Evolutionary conservation across 345 rosid species (phyloP), one percentile per base, ranked within the genome.

Genomic region (Ceriops zippeliana): DNA sequence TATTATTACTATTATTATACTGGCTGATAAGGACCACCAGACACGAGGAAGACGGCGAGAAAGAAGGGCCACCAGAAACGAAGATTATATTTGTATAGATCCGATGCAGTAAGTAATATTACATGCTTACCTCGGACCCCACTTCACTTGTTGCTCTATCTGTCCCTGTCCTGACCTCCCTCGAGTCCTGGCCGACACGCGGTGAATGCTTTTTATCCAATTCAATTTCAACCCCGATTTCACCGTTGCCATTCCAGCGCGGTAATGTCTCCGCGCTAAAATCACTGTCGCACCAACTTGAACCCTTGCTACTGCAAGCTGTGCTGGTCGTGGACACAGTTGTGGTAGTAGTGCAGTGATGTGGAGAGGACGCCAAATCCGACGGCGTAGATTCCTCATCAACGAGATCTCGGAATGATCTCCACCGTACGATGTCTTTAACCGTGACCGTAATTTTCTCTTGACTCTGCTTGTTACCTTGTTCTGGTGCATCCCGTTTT

Each of bases 251-350:
- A 32, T 82, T 46, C 86, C 86, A 83, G 32, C 73, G 69, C 28
- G 86, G 89, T 75, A 86, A 85, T 81, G 70, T 79, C 42, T 91
- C 97, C 21, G 83, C 67, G 7, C 91, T 86, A 49, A 84, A 86
- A 73, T 91, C 95, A 11, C 95, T 89, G 52, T 86, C 97, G 38
- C 92, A 88, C 97, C 97, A 93, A 69, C 97, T 93, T 30, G 92
- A 89, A 27, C 80, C 77, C 24, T 71, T 76, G 28, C 70, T 58
- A 13, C 70, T 75, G 27, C 83, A 66, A 20, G 89, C 70, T 17
- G 84, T 77, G 34, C 65, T 67, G 15, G 65, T 61, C 24, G 75
- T 75, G 56, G 92, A 81, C 59, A 73, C 74, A 24, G 78, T 78
- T 5, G 87, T 78, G 20, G 79, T 78, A 13, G 74, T 61, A 49